Evolutionary conservation across 2,329 filamentous ascomycete genomes (phyloP), one percentile per base, ranked within the genome.

Genomic region (Golovinomyces cichoracearum): DNA sequence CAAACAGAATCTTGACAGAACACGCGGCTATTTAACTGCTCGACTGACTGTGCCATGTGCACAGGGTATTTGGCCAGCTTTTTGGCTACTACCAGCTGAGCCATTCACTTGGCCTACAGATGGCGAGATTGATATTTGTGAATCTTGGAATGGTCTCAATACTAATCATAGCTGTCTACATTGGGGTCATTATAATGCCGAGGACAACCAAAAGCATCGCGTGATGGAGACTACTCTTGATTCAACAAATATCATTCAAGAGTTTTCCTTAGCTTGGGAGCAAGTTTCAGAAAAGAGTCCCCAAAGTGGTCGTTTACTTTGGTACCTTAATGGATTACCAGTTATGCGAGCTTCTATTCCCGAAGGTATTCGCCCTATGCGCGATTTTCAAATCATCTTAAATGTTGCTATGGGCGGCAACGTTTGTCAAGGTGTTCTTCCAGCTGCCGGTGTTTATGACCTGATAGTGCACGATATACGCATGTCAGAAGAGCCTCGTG

Each of bases 351-450:
- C 65, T 0, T 55, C 58, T 2, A 69, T 73, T 22, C 73, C 73
- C 0, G 54, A 57, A 1, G 71, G 71, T 0, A 74, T 69, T 2
- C 62, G 73, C 12, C 64, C 67, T 5, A 65, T 76, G 60, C 66
- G 68, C 49, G 72, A 76, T 23, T 75, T 68, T 61, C 66, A 66
- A 17, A 61, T 76, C 7, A 59, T 76, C 51, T 64, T 76, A 17
- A 76, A 76, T 50, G 64, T 76, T n/a, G 73, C 73, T 1, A 74
- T 76, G 68, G 73, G 73, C 0, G 73, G 73, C 0, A 74, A 71
- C 50, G 72, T 76, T 4, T 74, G 71, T 53, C 60, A 65, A 15
- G 71, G 70, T 0, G 66, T 65, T 55, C 60, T 64, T 13, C 73
- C 73, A 0, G 58, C 55, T 0, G 66, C 74, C 53, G 73, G 73